Conservation (phyloP, 352 stramenopile genomes). For the Plasmopara muralis region DNA sequence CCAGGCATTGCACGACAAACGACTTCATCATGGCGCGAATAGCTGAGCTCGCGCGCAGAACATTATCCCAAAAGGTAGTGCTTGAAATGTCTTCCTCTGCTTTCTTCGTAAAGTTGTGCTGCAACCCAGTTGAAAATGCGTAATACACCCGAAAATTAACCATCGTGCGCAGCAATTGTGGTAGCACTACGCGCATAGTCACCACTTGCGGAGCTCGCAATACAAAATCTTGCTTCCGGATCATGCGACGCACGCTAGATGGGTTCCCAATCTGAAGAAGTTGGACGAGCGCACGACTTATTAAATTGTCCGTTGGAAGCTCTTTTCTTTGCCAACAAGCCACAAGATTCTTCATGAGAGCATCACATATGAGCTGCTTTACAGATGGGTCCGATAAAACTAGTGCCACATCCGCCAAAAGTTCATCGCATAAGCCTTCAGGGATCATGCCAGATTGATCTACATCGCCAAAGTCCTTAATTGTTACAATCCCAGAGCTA, state of each 20-base stretch:
- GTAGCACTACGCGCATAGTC: constrained; percentile 73
- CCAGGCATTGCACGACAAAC: constrained; percentile 61
- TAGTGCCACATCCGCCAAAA: constrained; percentile 68
- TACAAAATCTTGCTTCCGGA: constrained; percentile 80
- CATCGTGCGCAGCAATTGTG: constrained; percentile 62
- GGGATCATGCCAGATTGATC: constrained; percentile 78
- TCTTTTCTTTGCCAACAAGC: constrained; percentile 53
- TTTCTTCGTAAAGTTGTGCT: constrained; percentile 28
- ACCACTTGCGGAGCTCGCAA: constrained; percentile 69
- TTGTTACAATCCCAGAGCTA: constrained; percentile 47
- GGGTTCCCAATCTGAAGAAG: constrained; percentile 78
- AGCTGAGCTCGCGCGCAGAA: constrained; percentile 61
- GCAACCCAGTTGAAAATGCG: constrained; percentile 28
- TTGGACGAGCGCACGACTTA: constrained; percentile 74
- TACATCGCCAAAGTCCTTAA: constrained; percentile 68
- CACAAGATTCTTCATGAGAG: constrained; percentile 61
- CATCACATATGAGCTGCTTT: constrained; percentile 72
- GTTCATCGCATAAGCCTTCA: constrained; percentile 72
- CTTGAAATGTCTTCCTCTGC: constrained; percentile 45
- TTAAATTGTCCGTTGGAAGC: constrained; percentile 74
- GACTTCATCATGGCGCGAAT: constrained; percentile 63
- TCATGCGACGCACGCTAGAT: constrained; percentile 73
- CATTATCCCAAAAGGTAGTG: constrained; percentile 53
- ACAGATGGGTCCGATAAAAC: constrained; percentile 71
- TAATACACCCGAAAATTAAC: constrained; percentile 38